These are phyloP conservation scores for Hyphodiscus sp. DNA, from an alignment of 2,329 filamentous ascomycete genomes.

Conservation along the genomic window DNA sequence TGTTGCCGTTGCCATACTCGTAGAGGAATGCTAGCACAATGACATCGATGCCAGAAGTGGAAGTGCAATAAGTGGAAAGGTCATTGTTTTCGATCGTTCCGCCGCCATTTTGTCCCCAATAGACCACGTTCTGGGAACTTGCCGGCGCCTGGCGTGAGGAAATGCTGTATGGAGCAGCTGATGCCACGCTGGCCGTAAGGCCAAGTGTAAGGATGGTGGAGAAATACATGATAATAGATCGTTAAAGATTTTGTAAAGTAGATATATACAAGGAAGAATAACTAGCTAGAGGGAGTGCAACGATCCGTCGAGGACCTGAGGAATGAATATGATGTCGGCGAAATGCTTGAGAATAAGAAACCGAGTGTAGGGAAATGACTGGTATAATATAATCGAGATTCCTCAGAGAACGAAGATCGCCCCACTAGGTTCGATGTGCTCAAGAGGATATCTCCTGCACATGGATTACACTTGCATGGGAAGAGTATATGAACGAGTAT, in stretches of 20 bases:
- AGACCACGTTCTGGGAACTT: constrained; percentile 31
- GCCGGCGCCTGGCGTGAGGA: constrained; percentile 2
- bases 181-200: too few relatives aligned
- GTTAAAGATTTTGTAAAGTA: neutral
- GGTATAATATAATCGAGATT: too few relatives aligned
- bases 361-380: neutral
- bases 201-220: neutral
- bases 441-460: too few relatives aligned
- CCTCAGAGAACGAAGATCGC: too few relatives aligned
- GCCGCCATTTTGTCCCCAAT: constrained; percentile 27
- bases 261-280: constrained; percentile 5
- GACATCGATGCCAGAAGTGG: constrained; percentile 35
- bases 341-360: neutral
- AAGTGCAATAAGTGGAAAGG: constrained; percentile 32
- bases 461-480: too few relatives aligned
- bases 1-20: constrained; percentile 31
- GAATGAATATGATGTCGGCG: neutral
- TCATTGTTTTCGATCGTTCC: constrained; percentile 24
- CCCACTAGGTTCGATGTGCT: too few relatives aligned
- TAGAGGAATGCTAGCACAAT: constrained; percentile 39
- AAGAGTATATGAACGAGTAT: neutral
- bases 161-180: too few relatives aligned
- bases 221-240: constrained; percentile 4
- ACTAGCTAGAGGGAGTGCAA: constrained; percentile 1
- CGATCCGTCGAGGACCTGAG: constrained; percentile 5